A percentile compares a stretch with the other conserved stretches of the same genome.
Evolutionary conservation across 2,329 filamentous ascomycete species (phyloP).

Genomic region (Basipetospora sp.): DNA sequence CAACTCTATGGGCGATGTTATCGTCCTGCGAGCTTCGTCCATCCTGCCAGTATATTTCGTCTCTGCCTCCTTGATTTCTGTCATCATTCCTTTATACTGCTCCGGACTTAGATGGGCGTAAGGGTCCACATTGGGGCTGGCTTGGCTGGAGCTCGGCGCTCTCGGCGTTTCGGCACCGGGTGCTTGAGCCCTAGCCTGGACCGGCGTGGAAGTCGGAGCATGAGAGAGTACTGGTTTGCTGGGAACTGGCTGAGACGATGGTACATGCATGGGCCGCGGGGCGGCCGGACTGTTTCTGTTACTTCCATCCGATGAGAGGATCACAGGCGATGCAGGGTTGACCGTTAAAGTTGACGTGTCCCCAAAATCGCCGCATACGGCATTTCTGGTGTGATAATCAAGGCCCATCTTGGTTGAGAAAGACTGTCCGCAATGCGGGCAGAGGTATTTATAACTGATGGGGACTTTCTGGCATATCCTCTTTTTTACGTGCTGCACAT

Average conservation of each 20-base stretch:
- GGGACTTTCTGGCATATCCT: slow-evolving; percentile 17
- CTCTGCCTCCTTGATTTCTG: slow-evolving; percentile 18
- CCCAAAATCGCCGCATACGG: slow-evolving; percentile 28
- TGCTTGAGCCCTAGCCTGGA: too few species aligned
- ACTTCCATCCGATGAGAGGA: not conserved
- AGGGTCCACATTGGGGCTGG: slow-evolving; percentile 18
- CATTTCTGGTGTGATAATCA: slow-evolving; percentile 28
- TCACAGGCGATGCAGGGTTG: slow-evolving; percentile 1
- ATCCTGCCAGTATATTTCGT: slow-evolving; percentile 5
- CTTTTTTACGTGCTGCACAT: slow-evolving; percentile 20
- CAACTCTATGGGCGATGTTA: not conserved
- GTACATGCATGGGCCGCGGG: not conserved
- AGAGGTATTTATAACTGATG: slow-evolving; percentile 19
- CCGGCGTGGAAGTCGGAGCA: not conserved
- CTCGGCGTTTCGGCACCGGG: too few species aligned
- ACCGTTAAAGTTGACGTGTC: too few species aligned
- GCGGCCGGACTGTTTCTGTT: not conserved
- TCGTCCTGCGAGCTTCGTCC: not conserved
- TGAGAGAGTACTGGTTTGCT: not conserved
- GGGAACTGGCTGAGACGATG: not conserved
- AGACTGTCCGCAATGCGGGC: slow-evolving; percentile 28
- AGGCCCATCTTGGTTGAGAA: slow-evolving; percentile 28
- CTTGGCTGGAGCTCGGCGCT: too few species aligned
- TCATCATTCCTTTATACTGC: slow-evolving; percentile 9
- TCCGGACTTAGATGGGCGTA: slow-evolving; percentile 29